These are phyloP conservation scores for Ajuga reptans DNA, from an alignment of 305 asterid genomes.

Conservation along the genomic window DNA sequence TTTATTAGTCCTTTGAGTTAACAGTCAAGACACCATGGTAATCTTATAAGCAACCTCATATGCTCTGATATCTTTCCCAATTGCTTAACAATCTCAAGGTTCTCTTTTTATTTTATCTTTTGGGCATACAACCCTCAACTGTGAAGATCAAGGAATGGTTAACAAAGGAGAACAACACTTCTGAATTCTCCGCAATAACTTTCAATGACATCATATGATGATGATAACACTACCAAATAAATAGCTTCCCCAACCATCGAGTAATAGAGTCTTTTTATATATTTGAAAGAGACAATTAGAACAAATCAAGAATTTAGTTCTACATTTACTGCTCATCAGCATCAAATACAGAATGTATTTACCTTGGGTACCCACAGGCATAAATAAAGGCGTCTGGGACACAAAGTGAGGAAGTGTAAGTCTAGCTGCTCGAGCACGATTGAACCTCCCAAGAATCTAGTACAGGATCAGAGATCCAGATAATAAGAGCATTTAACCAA, in stretches of 20 bases:
- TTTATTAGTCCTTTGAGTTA: background rate
- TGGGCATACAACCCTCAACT: background rate
- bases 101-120: too few relatives aligned
- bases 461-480: slow-evolving; percentile 8
- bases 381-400: slow-evolving; percentile 80
- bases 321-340: slow-evolving; percentile 9
- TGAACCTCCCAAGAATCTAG: slow-evolving; percentile 89
- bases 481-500: background rate
- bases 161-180: background rate
- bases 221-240: background rate
- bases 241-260: background rate
- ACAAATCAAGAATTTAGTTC: background rate
- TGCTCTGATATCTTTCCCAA: background rate
- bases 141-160: background rate
- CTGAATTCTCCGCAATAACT: background rate
- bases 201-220: background rate
- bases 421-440: slow-evolving; percentile 87
- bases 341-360: slow-evolving; percentile 10
- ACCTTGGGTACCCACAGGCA: slow-evolving; percentile 99
- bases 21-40: background rate
- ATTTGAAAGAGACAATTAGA: background rate
- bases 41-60: background rate
- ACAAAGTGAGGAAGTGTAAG: slow-evolving; percentile 84
- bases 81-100: background rate
- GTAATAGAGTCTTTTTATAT: background rate